Conservation (phyloP, 202 grass and related monocot genomes). For the Digitaria exilis region DNA sequence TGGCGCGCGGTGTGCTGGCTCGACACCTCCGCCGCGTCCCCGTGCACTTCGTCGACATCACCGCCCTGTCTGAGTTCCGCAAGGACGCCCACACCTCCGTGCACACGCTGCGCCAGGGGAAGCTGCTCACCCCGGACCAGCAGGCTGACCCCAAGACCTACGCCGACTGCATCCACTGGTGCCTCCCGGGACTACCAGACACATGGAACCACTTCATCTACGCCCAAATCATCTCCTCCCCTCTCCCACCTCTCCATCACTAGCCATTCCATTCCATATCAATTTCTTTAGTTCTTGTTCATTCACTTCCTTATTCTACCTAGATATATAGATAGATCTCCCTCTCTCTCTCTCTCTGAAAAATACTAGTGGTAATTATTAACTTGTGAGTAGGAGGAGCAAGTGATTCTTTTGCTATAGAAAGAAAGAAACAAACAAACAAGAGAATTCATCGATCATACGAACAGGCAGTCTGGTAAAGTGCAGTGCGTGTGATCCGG, state of each 20-base stretch:
- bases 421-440: no score
- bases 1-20: slow-evolving; percentile 51
- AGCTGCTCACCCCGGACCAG: slow-evolving; percentile 58
- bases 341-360: not conserved
- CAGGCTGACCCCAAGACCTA: slow-evolving; percentile 65
- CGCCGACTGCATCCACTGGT: slow-evolving; percentile 98
- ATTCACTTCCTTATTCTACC: not conserved
- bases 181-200: slow-evolving; percentile 84
- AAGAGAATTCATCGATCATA: no score
- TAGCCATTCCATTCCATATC: not conserved
- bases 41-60: slow-evolving; percentile 78
- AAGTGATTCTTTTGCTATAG: no score
- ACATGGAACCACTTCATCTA: slow-evolving; percentile 94
- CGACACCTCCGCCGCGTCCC: slow-evolving; percentile 55
- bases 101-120: slow-evolving; percentile 86
- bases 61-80: slow-evolving; percentile 70
- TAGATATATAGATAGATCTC: not conserved
- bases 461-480: no score
- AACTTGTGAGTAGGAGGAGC: not conserved
- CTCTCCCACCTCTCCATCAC: not conserved
- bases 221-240: slow-evolving; percentile 46
- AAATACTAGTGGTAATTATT: not conserved
- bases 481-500: no score
- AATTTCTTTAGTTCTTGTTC: not conserved
- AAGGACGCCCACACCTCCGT: slow-evolving; percentile 97